A percentile compares a stretch with the other conserved stretches of the same genome.
Evolutionary conservation across 441 rosid genomes (phyloP).

Genomic region (Breynia disticha): DNA sequence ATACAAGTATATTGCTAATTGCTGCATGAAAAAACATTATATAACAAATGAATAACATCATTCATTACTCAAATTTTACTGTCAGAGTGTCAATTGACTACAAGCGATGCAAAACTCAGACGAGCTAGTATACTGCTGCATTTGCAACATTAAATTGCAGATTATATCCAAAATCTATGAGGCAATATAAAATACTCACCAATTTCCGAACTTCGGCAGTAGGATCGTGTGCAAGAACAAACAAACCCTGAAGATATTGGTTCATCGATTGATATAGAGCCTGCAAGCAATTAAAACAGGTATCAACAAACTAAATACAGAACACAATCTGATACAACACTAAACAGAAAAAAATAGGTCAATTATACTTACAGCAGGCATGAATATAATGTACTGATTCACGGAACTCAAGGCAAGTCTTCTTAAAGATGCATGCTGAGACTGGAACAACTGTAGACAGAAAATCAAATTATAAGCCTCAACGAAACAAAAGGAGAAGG

Average conservation of each 20-base stretch:
- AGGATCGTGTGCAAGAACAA: conserved; percentile 78
- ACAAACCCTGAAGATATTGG: conserved; percentile 86
- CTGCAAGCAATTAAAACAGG: conserved; percentile 26
- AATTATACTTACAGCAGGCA: conserved; percentile 85
- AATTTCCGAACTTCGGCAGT: conserved; percentile 83
- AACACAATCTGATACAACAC: not conserved
- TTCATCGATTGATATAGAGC: conserved; percentile 77
- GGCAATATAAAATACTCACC: conserved; percentile 30
- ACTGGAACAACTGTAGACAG: conserved; percentile 78
- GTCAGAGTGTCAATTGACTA: not conserved
- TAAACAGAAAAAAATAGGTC: not conserved
- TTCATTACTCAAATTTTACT: not conserved
- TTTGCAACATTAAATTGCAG: not conserved
- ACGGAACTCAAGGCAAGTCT: conserved; percentile 86
- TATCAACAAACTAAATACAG: not conserved
- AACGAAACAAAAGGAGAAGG: not conserved
- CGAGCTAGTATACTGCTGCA: not conserved
- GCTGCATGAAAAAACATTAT: too few species aligned
- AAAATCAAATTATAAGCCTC: conserved; percentile 7
- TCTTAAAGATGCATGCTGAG: conserved; percentile 73
- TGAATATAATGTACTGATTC: conserved; percentile 78
- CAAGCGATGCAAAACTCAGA: not conserved
- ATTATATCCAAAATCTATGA: not conserved
- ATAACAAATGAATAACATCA: not conserved
- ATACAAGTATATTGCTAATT: too few species aligned